Conservation (phyloP, 2,329 filamentous ascomycete genomes). For the Fusarium devonianum region DNA sequence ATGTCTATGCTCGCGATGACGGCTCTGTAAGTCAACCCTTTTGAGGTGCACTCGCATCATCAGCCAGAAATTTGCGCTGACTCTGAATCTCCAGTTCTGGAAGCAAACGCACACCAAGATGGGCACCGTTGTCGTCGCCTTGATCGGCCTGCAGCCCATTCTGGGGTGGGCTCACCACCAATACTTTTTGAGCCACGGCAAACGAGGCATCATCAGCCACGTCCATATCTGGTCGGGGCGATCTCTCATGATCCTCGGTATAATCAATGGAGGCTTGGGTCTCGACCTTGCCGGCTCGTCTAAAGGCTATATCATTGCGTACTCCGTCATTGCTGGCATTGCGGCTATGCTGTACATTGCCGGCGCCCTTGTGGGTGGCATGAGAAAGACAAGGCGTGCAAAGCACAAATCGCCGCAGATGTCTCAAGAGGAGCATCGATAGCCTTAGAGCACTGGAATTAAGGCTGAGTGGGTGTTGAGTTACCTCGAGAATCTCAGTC, state of each 20-base stretch:
- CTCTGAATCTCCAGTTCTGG: constrained; percentile 54
- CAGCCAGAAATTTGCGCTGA: constrained; percentile 16
- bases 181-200: constrained; percentile 56
- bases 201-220: constrained; percentile 60
- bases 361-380: constrained; percentile 31
- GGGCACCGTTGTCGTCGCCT: constrained; percentile 61
- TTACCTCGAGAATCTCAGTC: constrained; percentile 13
- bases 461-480: constrained; percentile 4
- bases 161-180: constrained; percentile 66
- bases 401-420: constrained; percentile 39
- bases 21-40: constrained; percentile 51
- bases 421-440: constrained; percentile 32
- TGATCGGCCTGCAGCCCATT: constrained; percentile 65
- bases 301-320: constrained; percentile 57
- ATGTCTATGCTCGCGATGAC: constrained; percentile 53
- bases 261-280: constrained; percentile 70
- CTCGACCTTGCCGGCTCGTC: constrained; percentile 56
- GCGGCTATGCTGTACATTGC: constrained; percentile 55
- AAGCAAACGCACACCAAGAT: constrained; percentile 61
- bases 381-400: constrained; percentile 14
- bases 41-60: constrained; percentile 8
- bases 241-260: constrained; percentile 62
- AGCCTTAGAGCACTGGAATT: not conserved
- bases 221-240: constrained; percentile 70
- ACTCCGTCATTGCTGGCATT: constrained; percentile 62